These are phyloP conservation scores for Starmerella kuoi DNA, from an alignment of 805 yeast species.

Conservation along the genomic window DNA sequence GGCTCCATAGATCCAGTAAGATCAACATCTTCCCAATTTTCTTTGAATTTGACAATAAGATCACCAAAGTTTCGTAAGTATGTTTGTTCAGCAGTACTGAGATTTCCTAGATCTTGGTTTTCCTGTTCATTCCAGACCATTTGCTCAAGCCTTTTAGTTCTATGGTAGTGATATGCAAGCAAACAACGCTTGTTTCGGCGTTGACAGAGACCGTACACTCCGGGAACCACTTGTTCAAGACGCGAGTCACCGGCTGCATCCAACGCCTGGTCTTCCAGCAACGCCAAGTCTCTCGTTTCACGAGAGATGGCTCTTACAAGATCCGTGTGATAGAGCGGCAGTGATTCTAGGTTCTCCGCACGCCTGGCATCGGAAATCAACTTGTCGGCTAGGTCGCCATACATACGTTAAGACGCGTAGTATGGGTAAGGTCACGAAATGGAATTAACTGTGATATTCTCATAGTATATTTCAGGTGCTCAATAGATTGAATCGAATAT, in stretches of 20 bases:
- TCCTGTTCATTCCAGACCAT: constrained; percentile 50
- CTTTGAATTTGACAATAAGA: constrained; percentile 60
- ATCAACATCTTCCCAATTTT: constrained; percentile 70
- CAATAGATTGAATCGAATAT: no score
- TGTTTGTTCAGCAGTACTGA: constrained; percentile 70
- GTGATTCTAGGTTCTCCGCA: constrained; percentile 46
- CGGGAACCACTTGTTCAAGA: constrained; percentile 30
- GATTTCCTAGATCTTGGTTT: constrained; percentile 31
- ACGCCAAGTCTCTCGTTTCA: constrained; percentile 42
- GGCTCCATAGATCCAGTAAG: constrained; percentile 82
- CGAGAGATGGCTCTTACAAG: constrained; percentile 54
- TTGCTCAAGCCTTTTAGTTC: constrained; percentile 57
- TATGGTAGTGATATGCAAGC: constrained; percentile 63
- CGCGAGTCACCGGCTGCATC: constrained; percentile 33
- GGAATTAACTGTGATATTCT: not conserved
- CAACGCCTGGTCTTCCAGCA: constrained; percentile 44
- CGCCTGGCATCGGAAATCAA: constrained; percentile 78
- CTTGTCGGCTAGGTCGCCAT: constrained; percentile 77
- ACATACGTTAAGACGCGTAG: constrained; percentile 41
- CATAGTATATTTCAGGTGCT: no score
- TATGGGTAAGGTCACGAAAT: not conserved
- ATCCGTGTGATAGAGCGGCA: constrained; percentile 65
- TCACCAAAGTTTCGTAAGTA: constrained; percentile 62
- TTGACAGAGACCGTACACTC: constrained; percentile 64
- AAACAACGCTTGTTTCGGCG: constrained; percentile 82